phyloP scores from a whole-genome alignment of 352 stramenopile species.

The Sclerospora graminicola region DNA sequence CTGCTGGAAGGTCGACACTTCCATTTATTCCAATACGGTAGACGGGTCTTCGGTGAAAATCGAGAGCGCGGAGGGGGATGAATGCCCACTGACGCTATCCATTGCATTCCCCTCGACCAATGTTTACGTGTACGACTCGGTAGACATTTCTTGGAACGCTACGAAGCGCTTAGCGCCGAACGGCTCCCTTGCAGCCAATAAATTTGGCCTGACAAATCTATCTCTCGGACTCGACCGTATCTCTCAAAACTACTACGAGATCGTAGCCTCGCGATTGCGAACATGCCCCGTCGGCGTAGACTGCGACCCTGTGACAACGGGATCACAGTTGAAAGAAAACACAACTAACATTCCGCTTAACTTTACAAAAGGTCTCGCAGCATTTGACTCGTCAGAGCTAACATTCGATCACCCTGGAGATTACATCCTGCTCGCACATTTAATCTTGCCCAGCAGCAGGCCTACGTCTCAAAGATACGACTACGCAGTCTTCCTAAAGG shows the following conservation, averaged over 20 bases:
- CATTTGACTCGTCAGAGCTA: conserved; percentile 48
- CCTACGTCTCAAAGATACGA: conserved; percentile 41
- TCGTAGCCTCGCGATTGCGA: conserved; percentile 46
- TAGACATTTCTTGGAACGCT: conserved; percentile 59
- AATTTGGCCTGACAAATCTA: conserved; percentile 34
- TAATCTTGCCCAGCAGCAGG: conserved; percentile 42
- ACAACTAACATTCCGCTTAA: conserved; percentile 43
- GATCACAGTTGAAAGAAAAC: conserved; percentile 30
- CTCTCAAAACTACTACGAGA: conserved; percentile 39
- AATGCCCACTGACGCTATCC: conserved; percentile 41
- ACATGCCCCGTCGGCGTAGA: conserved; percentile 31
- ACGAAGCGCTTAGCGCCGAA: conserved; percentile 29
- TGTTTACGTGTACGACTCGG: conserved; percentile 45
- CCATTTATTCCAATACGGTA: conserved; percentile 41
- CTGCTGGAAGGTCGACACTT: conserved; percentile 48
- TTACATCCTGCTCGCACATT: conserved; percentile 48
- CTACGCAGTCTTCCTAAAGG: conserved; percentile 51
- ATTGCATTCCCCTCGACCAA: conserved; percentile 28
- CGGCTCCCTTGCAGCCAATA: conserved; percentile 27
- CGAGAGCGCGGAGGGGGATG: conserved; percentile 26
- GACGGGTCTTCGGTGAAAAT: conserved; percentile 27
- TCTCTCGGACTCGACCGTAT: conserved; percentile 36
- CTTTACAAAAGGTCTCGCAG: conserved; percentile 35
- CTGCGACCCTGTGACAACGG: conserved; percentile 44
- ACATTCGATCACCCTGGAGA: conserved; percentile 33